Base-by-base conservation (phyloP, 225 moss, liverwort and hornwort species). In the Climacium dendroides region DNA sequence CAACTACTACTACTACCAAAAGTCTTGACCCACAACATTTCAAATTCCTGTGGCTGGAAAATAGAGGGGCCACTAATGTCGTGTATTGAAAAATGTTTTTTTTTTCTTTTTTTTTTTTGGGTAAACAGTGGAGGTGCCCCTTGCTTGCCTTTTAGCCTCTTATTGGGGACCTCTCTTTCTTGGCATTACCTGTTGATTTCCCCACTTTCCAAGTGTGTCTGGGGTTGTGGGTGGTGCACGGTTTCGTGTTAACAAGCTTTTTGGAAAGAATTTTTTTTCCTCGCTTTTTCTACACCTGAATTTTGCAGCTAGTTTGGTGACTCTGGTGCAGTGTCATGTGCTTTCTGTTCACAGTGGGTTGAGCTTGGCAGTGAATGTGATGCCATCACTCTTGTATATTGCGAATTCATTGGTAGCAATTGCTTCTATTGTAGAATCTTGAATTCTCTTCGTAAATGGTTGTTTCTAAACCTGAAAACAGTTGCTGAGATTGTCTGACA, bases 21-120 rank as follows among this genome's bases (percentile, higher is more conserved):
- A 83, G 91, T 85, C 89, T 88, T 89, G 85, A 94, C 86, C 86
- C 88, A 72, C 93, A 87, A 73, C 89, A 82, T 79, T 92, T 74
- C 89, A 84, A 88, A 88, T 87, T 92, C 69, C 65, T 83, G 90
- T 91, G 85, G 92, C 87, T 89, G 88, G 50, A 85, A 69, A 85
- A 82, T 80, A 91, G 89, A 71, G 58, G 18, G 18, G 88, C 87
- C 88, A 83, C 87, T 80, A 87, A 45, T 87, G 88, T 91, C 64
- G 80, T 90, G 90, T 80, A 90, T 92, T 92, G 90, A 53, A 87
- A 77, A 48, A 85, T 37, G 20, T 20, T 48, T 37, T 37, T 70
- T 35, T 64, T 32, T 67, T 45, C 45, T 45, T 45, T 29, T 74
- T 83, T 45, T 45, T 29, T 74, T 83, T 65, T 28, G 39, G 67